Evolutionary conservation across 2,329 filamentous ascomycete genomes (phyloP), one percentile per base, ranked within the genome.

Genomic region (Anthostomella pinea): DNA sequence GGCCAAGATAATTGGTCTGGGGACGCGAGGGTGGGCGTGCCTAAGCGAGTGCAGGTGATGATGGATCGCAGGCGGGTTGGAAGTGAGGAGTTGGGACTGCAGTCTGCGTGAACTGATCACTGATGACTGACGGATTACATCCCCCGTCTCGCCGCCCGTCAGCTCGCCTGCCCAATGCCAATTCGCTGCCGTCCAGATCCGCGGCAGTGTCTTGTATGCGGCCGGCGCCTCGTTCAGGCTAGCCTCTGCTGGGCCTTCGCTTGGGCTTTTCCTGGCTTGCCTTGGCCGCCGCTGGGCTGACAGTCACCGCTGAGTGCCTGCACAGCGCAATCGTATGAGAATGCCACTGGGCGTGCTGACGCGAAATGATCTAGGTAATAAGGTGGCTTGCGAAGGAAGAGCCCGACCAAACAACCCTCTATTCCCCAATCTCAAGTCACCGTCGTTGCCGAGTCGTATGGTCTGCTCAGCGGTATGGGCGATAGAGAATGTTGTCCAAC

Each of bases 1-100:
- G n/a, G n/a, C n/a, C n/a, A n/a, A n/a, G n/a, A n/a, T n/a, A n/a
- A 54, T 55, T 54, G 52, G 53, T 15, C 34, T 26, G 17, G 26
- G 21, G 22, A 19, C 35, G 35, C 31, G 41, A 47, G 46, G 44
- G n/a, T n/a, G 33, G 49, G 41, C 44, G 43, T 43, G 22, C 35
- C 39, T 53, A 54, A 54, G 50, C 50, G 51, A 54, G 45, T 45
- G 44, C 42, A 46, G 22, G 30, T 36, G 33, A 41, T 20, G 36
- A 25, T 19, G 18, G 33, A 30, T n/a, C n/a, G 18, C 5, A 13
- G 17, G 32, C 5, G 13, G 17, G 18, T 14, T 29, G 10, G 11
- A n/a, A n/a, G n/a, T n/a, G 24, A 22, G 18, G 21, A 24, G 30
- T 19, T 19, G 25, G 20, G 16, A 31, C 17, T 31, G 37, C 20